Base-by-base conservation (phyloP, 805 yeast genomes). In the Myxozyma neglecta region DNA sequence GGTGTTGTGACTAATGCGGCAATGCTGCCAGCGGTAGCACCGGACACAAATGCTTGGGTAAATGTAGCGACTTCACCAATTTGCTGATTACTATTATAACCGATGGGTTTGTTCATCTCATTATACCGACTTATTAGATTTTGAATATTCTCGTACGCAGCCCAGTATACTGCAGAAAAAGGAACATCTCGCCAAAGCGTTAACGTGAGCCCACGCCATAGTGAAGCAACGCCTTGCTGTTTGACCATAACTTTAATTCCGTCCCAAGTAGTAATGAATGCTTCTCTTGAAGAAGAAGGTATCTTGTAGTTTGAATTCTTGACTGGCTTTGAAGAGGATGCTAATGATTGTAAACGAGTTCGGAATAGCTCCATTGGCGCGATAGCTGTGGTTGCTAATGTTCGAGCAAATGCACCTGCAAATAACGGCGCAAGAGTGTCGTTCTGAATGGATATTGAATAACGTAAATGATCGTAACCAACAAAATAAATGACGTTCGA, bases 181-280 rank as follows among this genome's bases (percentile, higher is more conserved):
- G 99, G 99, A 0, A 93, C 98, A 73, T 94, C 99, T 74, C 99
- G 81, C 97, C 97, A 93, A 14, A 94, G 79, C 0, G 99, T 94
- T 44, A 94, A 80, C 45, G 88, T 85, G 24, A 94, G 77, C 0
- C 99, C 99, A 58, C 87, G 86, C 80, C 91, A 94, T 18, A 94
- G 73, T 0, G 90, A 81, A 1, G 76, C 73, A 1, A 82, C 63
- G 0, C 99, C 99, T 13, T 80, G 79, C 0, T 71, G 63, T 43
- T 75, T 72, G 5, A 90, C 76, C 69, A 87, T 85, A 2, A 72
- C 69, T 53, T 71, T 72, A 35, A 87, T 78, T 51, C 89, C 91
- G 32, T 74, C 75, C 55, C 87, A 69, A 74, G 59, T 83, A 79
- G 24, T 75, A 69, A 59, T 80, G 59, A 57, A 83, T 72, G 57